These are phyloP conservation scores for Mimosa pudica DNA, from an alignment of 306 rosid genomes.

Conservation along the genomic window DNA sequence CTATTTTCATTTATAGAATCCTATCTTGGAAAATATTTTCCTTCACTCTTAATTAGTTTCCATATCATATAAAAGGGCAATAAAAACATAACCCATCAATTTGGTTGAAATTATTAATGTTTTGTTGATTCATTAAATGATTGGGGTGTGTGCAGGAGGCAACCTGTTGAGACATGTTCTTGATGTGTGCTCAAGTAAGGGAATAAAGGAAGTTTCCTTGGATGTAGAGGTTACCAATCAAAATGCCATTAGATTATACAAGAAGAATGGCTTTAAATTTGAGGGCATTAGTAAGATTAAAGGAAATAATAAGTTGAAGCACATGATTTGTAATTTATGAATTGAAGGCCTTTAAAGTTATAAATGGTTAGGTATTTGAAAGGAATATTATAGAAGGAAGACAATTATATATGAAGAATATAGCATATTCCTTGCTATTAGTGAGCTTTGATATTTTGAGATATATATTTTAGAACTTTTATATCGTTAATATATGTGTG, in stretches of 20 bases:
- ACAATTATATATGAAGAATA: constrained; percentile 21
- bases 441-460: too few species aligned
- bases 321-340: too few species aligned
- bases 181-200: constrained; percentile 75
- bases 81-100: too few species aligned
- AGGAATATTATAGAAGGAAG: not conserved
- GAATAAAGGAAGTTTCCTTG: constrained; percentile 73
- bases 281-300: not conserved
- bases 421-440: too few species aligned
- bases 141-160: not conserved
- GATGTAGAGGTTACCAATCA: constrained; percentile 90
- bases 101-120: not conserved
- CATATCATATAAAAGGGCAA: too few species aligned
- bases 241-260: constrained; percentile 86
- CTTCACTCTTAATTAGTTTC: too few species aligned
- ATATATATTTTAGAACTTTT: too few species aligned
- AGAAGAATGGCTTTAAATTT: constrained; percentile 71
- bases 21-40: too few species aligned
- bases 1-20: too few species aligned
- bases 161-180: constrained; percentile 65
- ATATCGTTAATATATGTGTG: too few species aligned
- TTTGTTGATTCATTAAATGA: not conserved
- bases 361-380: not conserved
- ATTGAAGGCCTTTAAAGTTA: not conserved
- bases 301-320: not conserved